Base-by-base conservation (phyloP, 2,329 filamentous ascomycete species). In the Epichloe elymi region DNA sequence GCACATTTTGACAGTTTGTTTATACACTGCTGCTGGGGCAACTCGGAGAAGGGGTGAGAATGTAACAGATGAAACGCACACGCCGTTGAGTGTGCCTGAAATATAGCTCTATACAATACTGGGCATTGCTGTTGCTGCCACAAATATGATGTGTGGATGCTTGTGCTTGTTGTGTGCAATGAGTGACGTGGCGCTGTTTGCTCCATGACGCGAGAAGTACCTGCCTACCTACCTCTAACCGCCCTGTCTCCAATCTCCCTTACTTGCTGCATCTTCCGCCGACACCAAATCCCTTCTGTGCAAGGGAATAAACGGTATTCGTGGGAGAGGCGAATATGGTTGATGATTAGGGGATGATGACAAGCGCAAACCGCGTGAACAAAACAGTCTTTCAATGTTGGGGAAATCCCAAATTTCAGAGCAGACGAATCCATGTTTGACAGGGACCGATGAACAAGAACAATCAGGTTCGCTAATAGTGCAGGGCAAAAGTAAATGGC, bases 271-370 rank as follows among this genome's bases (percentile, higher is more conserved):
- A 19, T 95, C 87, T 62, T 95, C 88, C 0, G 93, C 91, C 12
- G 86, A 88, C 2, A 95, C 88, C 23, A 98, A 75, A 68, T 98
- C 93, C 56, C 90, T 80, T 42, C 88, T 80, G 63, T 95, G 88
- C 30, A 97, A 75, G 2, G 93, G 91, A 48, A 97, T 83, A 65
- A 95, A 97, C 0, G 93, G 93, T 44, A 98, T 97, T 33, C 90
- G 80, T 57, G 94, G 88, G 11, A 86, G 73, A 2, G 88, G 85
- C 17, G 88, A 94, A 63, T 97, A 19, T 19, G 19, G 19, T 19
- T 19, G 26, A 30, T 30, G 6, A 30, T 30, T 1, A 10, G 26
- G 26, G 11, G 26, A 30, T 11, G 26, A 11, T 11, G 26, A 11
- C 26, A 30, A 4, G 26, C 26, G 26, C 10, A 30, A 30, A 30